Conservation (phyloP, 2,329 filamentous ascomycete genomes). For the Rhinocladiella mackenziei region DNA sequence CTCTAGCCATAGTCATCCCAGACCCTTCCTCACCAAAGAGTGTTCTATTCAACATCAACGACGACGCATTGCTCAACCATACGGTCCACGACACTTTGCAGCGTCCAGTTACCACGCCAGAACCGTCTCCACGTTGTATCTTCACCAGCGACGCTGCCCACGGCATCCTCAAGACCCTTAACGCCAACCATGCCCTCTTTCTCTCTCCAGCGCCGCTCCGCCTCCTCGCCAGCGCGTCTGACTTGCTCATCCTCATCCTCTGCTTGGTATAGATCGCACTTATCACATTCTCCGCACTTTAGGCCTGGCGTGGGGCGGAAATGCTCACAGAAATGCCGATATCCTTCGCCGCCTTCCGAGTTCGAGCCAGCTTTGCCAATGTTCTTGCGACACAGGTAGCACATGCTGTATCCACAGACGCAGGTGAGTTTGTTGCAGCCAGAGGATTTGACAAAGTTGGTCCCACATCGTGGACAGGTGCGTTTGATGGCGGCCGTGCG, state of each 20-base stretch:
- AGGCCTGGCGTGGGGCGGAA: slow-evolving; percentile 77
- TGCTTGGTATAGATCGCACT: slow-evolving; percentile 68
- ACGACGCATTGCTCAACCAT: slow-evolving; percentile 40
- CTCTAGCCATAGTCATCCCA: neutral
- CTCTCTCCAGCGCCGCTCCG: slow-evolving; percentile 67
- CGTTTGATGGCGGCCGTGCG: slow-evolving; percentile 93
- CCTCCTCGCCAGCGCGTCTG: slow-evolving; percentile 64
- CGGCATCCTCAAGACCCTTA: slow-evolving; percentile 26
- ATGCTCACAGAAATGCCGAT: slow-evolving; percentile 93
- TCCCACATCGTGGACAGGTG: slow-evolving; percentile 85
- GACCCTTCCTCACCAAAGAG: no score
- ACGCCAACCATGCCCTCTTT: slow-evolving; percentile 50
- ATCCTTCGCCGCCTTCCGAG: slow-evolving; percentile 57
- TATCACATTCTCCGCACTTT: slow-evolving; percentile 72
- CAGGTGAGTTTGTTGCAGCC: slow-evolving; percentile 98
- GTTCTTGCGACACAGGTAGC: slow-evolving; percentile 80
- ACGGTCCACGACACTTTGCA: slow-evolving; percentile 40
- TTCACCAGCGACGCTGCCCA: slow-evolving; percentile 27
- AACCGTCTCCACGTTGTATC: slow-evolving; percentile 38
- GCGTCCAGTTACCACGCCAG: slow-evolving; percentile 39
- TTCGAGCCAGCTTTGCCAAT: slow-evolving; percentile 28
- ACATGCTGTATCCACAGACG: slow-evolving; percentile 96
- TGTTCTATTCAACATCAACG: slow-evolving; percentile 30
- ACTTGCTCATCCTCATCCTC: slow-evolving; percentile 70
- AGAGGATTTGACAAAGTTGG: slow-evolving; percentile 85